Base-by-base conservation (phyloP, 2,329 filamentous ascomycete genomes). In the Tolypocladium guangdongense region DNA sequence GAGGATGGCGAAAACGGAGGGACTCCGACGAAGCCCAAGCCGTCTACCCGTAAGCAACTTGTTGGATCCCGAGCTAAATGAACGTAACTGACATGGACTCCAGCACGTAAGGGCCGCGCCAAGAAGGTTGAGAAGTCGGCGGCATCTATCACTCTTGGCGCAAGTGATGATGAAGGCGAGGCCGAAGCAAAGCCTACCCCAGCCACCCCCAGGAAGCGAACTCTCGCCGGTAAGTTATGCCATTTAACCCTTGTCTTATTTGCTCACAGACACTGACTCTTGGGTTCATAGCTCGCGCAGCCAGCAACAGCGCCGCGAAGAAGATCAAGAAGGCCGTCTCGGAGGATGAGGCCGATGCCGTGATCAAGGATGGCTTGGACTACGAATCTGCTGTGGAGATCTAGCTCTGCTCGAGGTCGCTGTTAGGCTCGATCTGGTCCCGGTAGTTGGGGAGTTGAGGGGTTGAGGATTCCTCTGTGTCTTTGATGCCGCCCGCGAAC, bases 31-130 rank as follows among this genome's bases (percentile, higher is more conserved):
- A 63, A 60, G 16, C 49, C 60, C 0, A 66, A 62, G 52, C 8
- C 27, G 7, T 35, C 57, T 14, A 51, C 56, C 12, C 52, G 66
- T 64, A 54, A 57, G 64, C 58, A 43, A 18, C n/a, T 18, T 49
- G 20, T 10, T 32, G 18, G 33, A 2, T 5, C 22, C 11, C 30
- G 20, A 22, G 49, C 8, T 47, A 11, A 7, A 14, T 20, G 32
- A 48, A 22, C 4, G 4, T 7, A 18, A 14, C 36, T 43, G 50
- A 58, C 1, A 20, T n/a, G 46, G 6, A 16, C 5, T 35, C 14
- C 46, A 65, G 64, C 51, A n/a, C 60, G 61, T 32, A 66, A 64
- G 56, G 24, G 51, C 12, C 33, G 53, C 4, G 36, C 50, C 14
- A 62, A 48, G 32, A 49, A 43, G 35, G 24, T 2, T 3, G 33